These are phyloP conservation scores for Dioszegia aurantiaca DNA, from an alignment of 768 basidiomycete genomes.

Conservation along the genomic window DNA sequence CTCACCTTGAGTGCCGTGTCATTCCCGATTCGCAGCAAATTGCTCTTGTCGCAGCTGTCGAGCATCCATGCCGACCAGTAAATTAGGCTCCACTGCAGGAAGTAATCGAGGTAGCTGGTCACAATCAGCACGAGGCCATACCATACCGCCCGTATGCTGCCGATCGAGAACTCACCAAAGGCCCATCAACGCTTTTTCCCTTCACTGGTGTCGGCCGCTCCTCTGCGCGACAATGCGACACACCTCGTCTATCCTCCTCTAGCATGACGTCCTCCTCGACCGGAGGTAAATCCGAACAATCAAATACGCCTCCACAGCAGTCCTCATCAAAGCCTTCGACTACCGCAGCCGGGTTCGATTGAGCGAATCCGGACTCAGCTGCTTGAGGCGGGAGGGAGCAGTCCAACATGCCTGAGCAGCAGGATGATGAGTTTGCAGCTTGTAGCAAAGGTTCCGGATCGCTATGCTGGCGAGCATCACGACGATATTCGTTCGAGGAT, in stretches of 20 bases:
- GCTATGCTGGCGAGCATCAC: neutral
- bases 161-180: too few species aligned
- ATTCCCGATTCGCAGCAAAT: too few species aligned
- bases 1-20: too few species aligned
- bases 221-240: slow-evolving; percentile 11
- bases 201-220: too few species aligned
- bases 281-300: slow-evolving; percentile 5
- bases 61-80: too few species aligned
- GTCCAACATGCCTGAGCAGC: slow-evolving; percentile 1
- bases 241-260: neutral
- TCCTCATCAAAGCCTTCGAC: neutral
- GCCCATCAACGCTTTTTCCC: too few species aligned
- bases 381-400: slow-evolving; percentile 1
- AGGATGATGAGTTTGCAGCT: neutral
- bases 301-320: slow-evolving; percentile 7
- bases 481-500: neutral
- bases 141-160: too few species aligned
- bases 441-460: neutral
- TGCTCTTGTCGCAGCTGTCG: too few species aligned
- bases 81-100: too few species aligned
- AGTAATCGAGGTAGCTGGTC: too few species aligned
- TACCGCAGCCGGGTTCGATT: neutral
- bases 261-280: neutral
- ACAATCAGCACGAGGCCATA: too few species aligned
- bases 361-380: neutral